These are phyloP conservation scores for Orobanche coerulescens DNA, from an alignment of 257 asterid species.

Conservation along the genomic window DNA sequence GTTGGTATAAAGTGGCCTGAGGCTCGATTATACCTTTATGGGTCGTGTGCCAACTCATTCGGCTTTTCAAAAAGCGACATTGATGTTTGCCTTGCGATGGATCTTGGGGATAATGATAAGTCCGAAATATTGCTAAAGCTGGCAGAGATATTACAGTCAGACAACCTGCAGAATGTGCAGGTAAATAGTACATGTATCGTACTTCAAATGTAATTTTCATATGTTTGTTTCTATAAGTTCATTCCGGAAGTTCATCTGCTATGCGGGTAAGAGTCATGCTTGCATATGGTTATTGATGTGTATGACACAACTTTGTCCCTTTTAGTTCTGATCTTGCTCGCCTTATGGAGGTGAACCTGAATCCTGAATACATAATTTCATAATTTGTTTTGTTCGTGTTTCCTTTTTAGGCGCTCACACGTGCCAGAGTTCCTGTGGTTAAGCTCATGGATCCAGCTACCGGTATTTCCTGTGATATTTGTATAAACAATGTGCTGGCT, in stretches of 20 bases:
- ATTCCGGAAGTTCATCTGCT: neutral
- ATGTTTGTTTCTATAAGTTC: too few relatives aligned
- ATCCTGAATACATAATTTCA: neutral
- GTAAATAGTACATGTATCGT: conserved; percentile 22
- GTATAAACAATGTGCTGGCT: conserved; percentile 83
- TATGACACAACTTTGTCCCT: too few relatives aligned
- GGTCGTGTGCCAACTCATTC: conserved; percentile 96
- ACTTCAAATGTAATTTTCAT: neutral
- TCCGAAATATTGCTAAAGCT: conserved; percentile 67
- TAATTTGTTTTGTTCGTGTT: neutral
- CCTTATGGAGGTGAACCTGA: neutral
- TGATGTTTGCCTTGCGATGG: conserved; percentile 82
- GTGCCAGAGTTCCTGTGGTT: conserved; percentile 92
- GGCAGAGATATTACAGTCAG: conserved; percentile 69
- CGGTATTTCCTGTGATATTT: conserved; percentile 81
- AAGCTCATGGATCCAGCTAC: conserved; percentile 97
- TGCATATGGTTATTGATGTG: too few relatives aligned
- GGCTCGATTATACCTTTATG: conserved; percentile 73
- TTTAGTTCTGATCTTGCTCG: too few relatives aligned
- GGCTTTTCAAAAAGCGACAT: conserved; percentile 89
- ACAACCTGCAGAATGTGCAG: conserved; percentile 86
- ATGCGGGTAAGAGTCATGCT: neutral
- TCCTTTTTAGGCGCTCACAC: conserved; percentile 77
- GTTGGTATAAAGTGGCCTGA: conserved; percentile 76
- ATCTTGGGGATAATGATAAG: conserved; percentile 47